Evolutionary conservation across 106 monocot species (phyloP).

Genomic region (Dendrobium officinale): DNA sequence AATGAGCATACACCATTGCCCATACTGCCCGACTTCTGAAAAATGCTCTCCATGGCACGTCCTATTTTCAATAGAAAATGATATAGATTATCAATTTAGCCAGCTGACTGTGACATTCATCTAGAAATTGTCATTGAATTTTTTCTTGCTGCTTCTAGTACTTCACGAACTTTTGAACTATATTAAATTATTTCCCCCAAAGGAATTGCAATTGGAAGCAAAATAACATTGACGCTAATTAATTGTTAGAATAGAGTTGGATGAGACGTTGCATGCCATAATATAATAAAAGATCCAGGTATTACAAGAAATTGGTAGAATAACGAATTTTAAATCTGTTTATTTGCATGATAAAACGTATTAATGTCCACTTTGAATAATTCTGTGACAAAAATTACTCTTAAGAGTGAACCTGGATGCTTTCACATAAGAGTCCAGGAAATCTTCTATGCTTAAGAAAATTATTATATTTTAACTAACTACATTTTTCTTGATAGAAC

Average conservation of each 20-base stretch:
- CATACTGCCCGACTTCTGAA: constrained; percentile 82
- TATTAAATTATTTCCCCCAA: neutral
- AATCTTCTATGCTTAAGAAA: neutral
- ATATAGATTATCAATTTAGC: constrained; percentile 1
- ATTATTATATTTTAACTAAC: neutral
- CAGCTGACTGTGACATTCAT: neutral
- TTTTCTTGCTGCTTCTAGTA: neutral
- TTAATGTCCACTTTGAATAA: neutral
- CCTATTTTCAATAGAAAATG: constrained; percentile 32
- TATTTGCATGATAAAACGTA: neutral
- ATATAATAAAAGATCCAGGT: neutral
- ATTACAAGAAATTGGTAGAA: neutral
- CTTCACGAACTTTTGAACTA: neutral
- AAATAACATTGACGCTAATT: neutral
- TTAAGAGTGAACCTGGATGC: neutral
- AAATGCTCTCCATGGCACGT: constrained; percentile 85
- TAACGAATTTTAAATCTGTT: neutral
- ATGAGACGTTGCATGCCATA: neutral
- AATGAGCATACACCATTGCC: constrained; percentile 99
- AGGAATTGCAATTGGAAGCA: neutral
- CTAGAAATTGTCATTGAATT: neutral
- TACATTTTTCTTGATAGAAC: neutral
- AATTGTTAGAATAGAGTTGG: neutral
- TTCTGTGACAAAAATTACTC: neutral
- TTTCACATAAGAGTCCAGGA: neutral